Percentiles rank a stretch among this genome's conserved stretches.
These are phyloP conservation scores for Xylaria sp. DNA, from an alignment of 2,329 filamentous ascomycete genomes.

Conservation along the genomic window DNA sequence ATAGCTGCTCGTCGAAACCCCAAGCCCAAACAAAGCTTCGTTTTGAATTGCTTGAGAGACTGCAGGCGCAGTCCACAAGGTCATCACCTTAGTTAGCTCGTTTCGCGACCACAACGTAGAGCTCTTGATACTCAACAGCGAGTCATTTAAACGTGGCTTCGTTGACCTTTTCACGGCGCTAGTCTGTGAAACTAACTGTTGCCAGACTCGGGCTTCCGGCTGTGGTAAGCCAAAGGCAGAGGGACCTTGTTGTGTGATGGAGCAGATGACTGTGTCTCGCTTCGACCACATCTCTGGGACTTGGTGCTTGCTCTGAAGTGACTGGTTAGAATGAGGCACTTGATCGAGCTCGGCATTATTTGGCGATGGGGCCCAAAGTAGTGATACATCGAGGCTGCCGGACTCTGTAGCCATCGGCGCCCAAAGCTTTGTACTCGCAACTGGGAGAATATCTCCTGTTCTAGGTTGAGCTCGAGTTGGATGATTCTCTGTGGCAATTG, in stretches of 20 bases:
- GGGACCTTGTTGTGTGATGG: neutral
- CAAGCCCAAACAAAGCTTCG: neutral
- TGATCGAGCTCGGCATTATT: neutral
- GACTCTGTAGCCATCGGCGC: neutral
- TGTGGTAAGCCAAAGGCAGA: constrained; percentile 11
- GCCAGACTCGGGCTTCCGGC: constrained; percentile 11
- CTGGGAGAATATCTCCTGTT: constrained; percentile 36
- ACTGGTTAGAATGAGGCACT: neutral
- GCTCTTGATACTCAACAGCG: constrained; percentile 9
- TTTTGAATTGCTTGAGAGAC: neutral
- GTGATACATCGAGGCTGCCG: neutral
- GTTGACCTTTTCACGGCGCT: constrained; percentile 4
- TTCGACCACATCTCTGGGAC: constrained; percentile 6
- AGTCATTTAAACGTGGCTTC: neutral
- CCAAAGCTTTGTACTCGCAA: constrained; percentile 50
- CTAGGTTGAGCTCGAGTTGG: constrained; percentile 40
- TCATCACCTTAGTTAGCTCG: neutral
- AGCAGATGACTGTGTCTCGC: neutral
- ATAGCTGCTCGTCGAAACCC: neutral
- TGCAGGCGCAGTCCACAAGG: constrained; percentile 5
- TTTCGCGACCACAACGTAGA: constrained; percentile 11
- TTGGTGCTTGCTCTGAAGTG: neutral
- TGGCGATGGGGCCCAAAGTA: constrained; percentile 13
- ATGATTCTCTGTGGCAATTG: constrained; percentile 34
- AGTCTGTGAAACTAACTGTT: neutral